These are phyloP conservation scores for Poa annua DNA, from an alignment of 176 grass and related monocot species.

Conservation along the genomic window DNA sequence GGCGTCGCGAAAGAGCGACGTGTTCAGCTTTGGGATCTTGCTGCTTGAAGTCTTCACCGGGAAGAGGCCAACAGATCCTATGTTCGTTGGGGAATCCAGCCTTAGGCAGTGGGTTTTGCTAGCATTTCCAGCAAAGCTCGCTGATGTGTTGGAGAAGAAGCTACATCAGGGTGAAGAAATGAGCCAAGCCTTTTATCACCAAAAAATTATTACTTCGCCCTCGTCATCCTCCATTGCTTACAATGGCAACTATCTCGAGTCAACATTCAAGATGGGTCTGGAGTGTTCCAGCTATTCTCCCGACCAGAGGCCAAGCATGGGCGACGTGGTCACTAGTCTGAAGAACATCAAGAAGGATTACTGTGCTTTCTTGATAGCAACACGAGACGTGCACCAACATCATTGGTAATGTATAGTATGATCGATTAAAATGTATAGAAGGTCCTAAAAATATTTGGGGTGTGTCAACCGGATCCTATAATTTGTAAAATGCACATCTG, in stretches of 20 bases:
- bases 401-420: too few relatives aligned
- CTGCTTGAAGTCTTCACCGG: background rate
- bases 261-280: background rate
- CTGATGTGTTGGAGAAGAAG: background rate
- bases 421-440: too few relatives aligned
- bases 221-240: background rate
- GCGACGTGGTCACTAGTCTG: background rate
- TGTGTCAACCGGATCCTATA: too few relatives aligned
- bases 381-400: background rate
- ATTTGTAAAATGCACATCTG: too few relatives aligned
- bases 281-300: background rate
- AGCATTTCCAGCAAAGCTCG: background rate
- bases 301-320: background rate
- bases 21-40: conserved; percentile 4
- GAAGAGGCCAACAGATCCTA: background rate
- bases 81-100: background rate
- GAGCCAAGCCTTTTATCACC: background rate
- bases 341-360: conserved; percentile 14
- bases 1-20: background rate
- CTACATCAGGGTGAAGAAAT: background rate
- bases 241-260: background rate
- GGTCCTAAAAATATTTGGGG: too few relatives aligned
- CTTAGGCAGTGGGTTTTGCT: background rate
- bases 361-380: background rate
- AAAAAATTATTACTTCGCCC: background rate